Percentiles rank a stretch among this genome's conserved stretches.
Evolutionary conservation across 176 grass and related monocot genomes (phyloP).

Genomic region (bread wheat (Triticum aestivum)): DNA sequence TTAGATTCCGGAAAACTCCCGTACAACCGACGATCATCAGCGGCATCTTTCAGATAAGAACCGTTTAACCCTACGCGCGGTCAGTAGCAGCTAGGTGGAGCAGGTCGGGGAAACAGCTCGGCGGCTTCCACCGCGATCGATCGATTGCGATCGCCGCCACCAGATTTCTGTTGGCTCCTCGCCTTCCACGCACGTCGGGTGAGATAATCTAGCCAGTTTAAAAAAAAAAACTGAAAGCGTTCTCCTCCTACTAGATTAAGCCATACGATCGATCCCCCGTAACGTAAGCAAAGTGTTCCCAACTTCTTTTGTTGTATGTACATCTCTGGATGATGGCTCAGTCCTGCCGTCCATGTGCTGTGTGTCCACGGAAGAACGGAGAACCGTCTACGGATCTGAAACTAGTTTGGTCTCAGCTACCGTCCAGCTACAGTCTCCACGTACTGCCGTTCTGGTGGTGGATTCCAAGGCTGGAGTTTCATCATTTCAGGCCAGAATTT

Average conservation of each 20-base stretch:
- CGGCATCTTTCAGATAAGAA: conserved; percentile 21
- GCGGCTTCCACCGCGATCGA: conserved; percentile 25
- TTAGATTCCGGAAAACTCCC: conserved; percentile 13
- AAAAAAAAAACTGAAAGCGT: background rate
- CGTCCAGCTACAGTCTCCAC: background rate
- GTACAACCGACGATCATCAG: background rate
- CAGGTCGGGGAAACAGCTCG: conserved; percentile 33
- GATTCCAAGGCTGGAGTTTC: background rate
- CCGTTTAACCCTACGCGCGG: background rate
- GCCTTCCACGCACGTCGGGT: background rate
- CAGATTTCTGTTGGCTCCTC: conserved; percentile 26
- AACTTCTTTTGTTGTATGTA: background rate
- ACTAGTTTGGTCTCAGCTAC: background rate
- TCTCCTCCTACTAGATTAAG: background rate
- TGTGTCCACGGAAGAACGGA: background rate
- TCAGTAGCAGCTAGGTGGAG: too few species aligned
- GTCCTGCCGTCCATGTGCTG: background rate
- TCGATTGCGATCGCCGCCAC: background rate
- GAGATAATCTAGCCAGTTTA: background rate
- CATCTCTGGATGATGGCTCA: conserved; percentile 25
- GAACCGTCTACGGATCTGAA: background rate
- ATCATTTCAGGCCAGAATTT: background rate
- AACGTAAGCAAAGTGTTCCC: conserved; percentile 38
- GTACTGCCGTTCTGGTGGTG: background rate
- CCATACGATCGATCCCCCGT: background rate